Percentiles rank a stretch among this genome's conserved stretches.
phyloP scores from a whole-genome alignment of 78 protist species.

The Dictyostelium intermedium region DNA sequence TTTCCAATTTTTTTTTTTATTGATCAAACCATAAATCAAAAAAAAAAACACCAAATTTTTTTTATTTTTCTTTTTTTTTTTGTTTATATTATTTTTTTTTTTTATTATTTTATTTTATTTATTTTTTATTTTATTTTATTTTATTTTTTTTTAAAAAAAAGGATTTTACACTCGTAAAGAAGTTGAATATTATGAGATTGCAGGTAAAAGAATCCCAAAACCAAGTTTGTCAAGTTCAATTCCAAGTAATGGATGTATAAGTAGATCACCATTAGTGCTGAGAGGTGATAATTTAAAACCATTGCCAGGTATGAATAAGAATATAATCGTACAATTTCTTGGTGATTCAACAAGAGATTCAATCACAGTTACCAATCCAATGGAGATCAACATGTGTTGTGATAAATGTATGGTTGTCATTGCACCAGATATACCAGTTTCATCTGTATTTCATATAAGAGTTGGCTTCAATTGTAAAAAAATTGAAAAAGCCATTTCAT shows the following conservation, averaged over 20 bases:
- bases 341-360: not conserved
- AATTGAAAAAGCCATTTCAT: conserved; percentile 21
- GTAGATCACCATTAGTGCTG: conserved; percentile 38
- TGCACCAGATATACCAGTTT: conserved; percentile 22
- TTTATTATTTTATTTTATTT: not conserved
- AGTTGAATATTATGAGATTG: conserved; percentile 30
- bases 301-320: conserved; percentile 44
- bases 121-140: not conserved
- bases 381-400: conserved; percentile 64
- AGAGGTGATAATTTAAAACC: conserved; percentile 61
- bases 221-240: conserved; percentile 30
- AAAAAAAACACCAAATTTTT: not conserved
- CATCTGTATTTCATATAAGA: conserved; percentile 27
- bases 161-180: conserved; percentile 51
- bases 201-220: conserved; percentile 49
- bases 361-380: conserved; percentile 18
- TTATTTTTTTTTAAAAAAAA: not conserved
- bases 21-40: not conserved
- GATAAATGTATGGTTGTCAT: conserved; percentile 48
- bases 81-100: not conserved
- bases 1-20: no score
- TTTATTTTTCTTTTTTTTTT: no score
- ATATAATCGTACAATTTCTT: conserved; percentile 22
- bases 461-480: conserved; percentile 54
- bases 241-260: not conserved